Evolutionary conservation across 2,329 filamentous ascomycete species (phyloP).

Genomic region (Fusarium sp.): DNA sequence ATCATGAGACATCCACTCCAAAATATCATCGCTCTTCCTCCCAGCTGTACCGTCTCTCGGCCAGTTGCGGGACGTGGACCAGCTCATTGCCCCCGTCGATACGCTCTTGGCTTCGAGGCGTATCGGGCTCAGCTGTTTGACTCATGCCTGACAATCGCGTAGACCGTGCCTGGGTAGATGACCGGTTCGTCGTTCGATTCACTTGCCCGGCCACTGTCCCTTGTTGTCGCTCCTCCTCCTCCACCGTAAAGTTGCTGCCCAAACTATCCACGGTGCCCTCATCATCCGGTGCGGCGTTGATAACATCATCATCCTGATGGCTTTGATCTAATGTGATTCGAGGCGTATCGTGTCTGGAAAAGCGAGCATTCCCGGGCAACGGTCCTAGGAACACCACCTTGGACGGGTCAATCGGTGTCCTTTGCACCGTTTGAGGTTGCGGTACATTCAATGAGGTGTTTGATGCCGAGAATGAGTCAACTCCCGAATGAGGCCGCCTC

Average conservation of each 20-base stretch:
- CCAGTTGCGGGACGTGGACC: conserved; percentile 64
- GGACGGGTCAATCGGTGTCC: conserved; percentile 63
- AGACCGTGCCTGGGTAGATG: neutral
- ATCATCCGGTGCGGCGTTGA: neutral
- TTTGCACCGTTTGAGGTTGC: conserved; percentile 51
- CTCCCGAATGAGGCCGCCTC: conserved; percentile 15
- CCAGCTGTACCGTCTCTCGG: conserved; percentile 64
- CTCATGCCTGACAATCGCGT: neutral
- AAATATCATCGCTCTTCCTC: conserved; percentile 51
- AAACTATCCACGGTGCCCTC: conserved; percentile 55
- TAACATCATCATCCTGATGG: conserved; percentile 4
- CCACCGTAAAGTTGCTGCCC: conserved; percentile 68
- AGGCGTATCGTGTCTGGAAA: conserved; percentile 35
- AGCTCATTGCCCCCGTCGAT: conserved; percentile 59
- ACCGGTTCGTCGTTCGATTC: conserved; percentile 23
- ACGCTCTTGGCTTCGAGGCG: conserved; percentile 52
- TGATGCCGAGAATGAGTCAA: conserved; percentile 8
- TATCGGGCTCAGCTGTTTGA: conserved; percentile 15
- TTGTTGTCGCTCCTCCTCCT: conserved; percentile 53
- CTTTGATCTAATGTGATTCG: conserved; percentile 6
- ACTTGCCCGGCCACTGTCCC: conserved; percentile 45
- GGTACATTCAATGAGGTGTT: neutral
- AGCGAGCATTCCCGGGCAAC: conserved; percentile 60
- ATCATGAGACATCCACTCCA: neutral
- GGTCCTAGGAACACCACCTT: conserved; percentile 67